Evolutionary conservation across 2,329 filamentous ascomycete species (phyloP).

Genomic region (Zasmidium cellare): DNA sequence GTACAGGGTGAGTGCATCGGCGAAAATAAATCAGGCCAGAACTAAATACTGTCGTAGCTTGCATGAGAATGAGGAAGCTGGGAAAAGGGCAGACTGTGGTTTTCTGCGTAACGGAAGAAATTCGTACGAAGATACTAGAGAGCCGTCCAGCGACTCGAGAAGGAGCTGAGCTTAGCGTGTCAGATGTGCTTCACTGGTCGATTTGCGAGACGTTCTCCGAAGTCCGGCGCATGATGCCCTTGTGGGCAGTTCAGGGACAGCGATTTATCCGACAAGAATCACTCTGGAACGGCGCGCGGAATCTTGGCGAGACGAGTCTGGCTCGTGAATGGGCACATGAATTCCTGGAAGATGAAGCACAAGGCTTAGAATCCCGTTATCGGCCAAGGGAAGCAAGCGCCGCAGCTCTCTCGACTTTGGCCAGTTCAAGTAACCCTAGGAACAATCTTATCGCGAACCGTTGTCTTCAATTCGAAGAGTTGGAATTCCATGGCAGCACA

Average conservation of each 20-base stretch:
- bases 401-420: slow-evolving; percentile 27
- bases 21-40: too few relatives aligned
- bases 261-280: slow-evolving; percentile 41
- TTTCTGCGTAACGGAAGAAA: slow-evolving; percentile 61
- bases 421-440: not conserved
- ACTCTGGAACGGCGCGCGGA: slow-evolving; percentile 1
- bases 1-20: too few relatives aligned
- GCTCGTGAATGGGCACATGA: slow-evolving; percentile 34
- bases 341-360: slow-evolving; percentile 59
- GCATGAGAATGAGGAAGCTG: slow-evolving; percentile 69
- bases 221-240: slow-evolving; percentile 49
- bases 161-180: slow-evolving; percentile 12
- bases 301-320: slow-evolving; percentile 8
- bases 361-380: slow-evolving; percentile 56
- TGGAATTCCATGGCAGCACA: slow-evolving; percentile 27
- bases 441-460: slow-evolving; percentile 21
- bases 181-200: slow-evolving; percentile 62
- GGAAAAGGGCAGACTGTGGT: slow-evolving; percentile 65
- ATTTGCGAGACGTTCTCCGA: slow-evolving; percentile 59
- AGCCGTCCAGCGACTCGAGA: not conserved
- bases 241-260: slow-evolving; percentile 63
- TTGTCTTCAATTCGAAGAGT: slow-evolving; percentile 22
- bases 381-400: not conserved
- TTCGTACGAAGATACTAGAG: slow-evolving; percentile 52
- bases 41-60: too few relatives aligned